Evolutionary conservation across 1,284 basidiomycete genomes (phyloP).

Genomic region (Moniliella sp.): DNA sequence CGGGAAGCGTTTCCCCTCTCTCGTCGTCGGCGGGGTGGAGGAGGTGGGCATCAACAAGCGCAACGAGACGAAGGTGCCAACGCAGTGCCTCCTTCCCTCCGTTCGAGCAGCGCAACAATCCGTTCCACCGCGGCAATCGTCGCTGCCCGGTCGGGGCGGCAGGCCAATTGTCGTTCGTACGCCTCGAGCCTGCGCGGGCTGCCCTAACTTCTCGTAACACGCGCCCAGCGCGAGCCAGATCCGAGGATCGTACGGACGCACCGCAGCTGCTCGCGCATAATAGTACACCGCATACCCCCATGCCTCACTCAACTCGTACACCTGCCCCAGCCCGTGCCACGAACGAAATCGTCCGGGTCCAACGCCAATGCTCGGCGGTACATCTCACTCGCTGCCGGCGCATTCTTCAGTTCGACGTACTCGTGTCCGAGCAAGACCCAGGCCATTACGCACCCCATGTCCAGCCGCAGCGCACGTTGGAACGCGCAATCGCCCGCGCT

Average conservation of each 20-base stretch:
- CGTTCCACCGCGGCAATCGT: conserved; percentile 15
- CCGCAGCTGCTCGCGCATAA: conserved; percentile 61
- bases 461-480: conserved; percentile 71
- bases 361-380: conserved; percentile 86
- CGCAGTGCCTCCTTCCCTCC: conserved; percentile 14
- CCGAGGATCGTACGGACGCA: conserved; percentile 74
- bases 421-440: conserved; percentile 99
- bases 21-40: no score
- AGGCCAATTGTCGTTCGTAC: conserved; percentile 27
- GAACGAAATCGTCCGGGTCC: conserved; percentile 61
- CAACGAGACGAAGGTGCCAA: conserved; percentile 26
- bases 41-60: conserved; percentile 10
- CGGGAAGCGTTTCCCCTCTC: no score
- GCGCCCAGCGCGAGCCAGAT: conserved; percentile 85
- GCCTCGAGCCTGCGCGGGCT: conserved; percentile 18
- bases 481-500: conserved; percentile 86
- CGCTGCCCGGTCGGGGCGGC: conserved; percentile 20
- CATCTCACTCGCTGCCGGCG: conserved; percentile 89
- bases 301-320: conserved; percentile 88
- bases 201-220: conserved; percentile 75
- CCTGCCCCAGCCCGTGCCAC: conserved; percentile 94
- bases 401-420: conserved; percentile 95
- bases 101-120: conserved; percentile 26
- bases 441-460: conserved; percentile 76
- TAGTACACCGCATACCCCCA: conserved; percentile 87